These are phyloP conservation scores for Angomonas deanei DNA, from an alignment of 208 protist species.

Conservation along the genomic window DNA sequence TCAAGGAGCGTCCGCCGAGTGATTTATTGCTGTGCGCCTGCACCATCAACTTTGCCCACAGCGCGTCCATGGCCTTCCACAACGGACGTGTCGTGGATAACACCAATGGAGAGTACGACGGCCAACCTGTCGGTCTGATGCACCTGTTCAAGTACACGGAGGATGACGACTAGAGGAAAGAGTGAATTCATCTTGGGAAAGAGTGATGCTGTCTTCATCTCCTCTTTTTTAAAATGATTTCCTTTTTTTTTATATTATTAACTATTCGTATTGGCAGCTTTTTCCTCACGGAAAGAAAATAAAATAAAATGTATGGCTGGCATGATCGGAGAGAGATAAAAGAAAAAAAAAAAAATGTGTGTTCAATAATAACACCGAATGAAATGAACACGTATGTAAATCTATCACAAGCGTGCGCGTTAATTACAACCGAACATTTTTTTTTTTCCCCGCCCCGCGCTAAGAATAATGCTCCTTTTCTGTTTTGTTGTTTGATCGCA, in stretches of 20 bases:
- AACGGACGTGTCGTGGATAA: constrained; percentile 14
- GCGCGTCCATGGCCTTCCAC: constrained; percentile 34
- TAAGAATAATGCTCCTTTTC: too few species aligned
- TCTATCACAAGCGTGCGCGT: too few species aligned
- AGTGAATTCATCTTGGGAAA: too few species aligned
- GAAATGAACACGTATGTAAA: too few species aligned
- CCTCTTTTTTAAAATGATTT: background rate
- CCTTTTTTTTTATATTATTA: background rate
- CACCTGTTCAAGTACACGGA: constrained; percentile 28
- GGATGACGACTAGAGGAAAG: constrained; percentile 6
- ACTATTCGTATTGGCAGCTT: background rate
- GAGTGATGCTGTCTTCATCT: constrained; percentile 3
- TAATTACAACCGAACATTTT: too few species aligned
- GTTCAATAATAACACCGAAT: too few species aligned
- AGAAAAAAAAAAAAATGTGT: background rate
- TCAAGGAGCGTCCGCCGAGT: constrained; percentile 19
- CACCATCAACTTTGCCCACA: constrained; percentile 44
- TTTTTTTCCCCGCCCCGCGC: too few species aligned
- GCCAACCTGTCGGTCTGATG: constrained; percentile 20
- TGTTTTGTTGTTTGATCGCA: background rate
- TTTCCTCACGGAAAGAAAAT: background rate
- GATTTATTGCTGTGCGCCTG: constrained; percentile 15
- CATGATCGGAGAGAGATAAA: background rate
- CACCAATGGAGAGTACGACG: constrained; percentile 18
- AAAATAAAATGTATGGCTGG: background rate